Percentiles rank a stretch among this genome's conserved stretches.
phyloP scores from a whole-genome alignment of 176 grass and related monocot species.

The Eleusine coracana region DNA sequence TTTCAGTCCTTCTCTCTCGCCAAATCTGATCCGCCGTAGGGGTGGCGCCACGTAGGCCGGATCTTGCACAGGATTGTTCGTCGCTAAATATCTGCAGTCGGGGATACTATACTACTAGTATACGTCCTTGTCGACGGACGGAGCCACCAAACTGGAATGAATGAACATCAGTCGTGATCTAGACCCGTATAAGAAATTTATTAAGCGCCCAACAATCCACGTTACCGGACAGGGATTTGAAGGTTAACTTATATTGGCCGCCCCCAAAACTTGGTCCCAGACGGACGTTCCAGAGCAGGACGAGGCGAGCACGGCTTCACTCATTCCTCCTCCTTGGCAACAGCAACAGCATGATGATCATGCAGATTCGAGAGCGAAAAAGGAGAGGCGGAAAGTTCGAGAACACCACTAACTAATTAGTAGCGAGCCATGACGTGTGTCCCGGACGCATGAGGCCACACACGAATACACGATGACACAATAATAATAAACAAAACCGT shows the following conservation, averaged over 20 bases:
- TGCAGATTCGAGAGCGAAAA: neutral
- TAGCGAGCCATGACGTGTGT: neutral
- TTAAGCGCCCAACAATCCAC: no score
- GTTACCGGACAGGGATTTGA: neutral
- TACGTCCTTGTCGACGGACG: neutral
- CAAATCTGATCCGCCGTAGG: conserved; percentile 16
- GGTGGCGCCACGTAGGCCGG: conserved; percentile 17
- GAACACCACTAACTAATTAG: neutral
- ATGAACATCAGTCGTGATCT: neutral
- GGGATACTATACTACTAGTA: neutral
- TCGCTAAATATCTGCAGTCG: conserved; percentile 22
- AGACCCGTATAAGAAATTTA: neutral
- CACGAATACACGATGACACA: neutral
- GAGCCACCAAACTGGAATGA: neutral
- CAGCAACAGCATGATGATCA: no score
- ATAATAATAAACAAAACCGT: neutral
- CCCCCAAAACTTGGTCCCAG: neutral
- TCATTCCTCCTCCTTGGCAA: neutral
- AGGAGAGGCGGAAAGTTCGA: neutral
- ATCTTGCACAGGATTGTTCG: neutral
- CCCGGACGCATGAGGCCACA: neutral
- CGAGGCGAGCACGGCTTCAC: neutral
- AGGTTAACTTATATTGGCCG: neutral
- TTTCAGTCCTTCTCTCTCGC: neutral
- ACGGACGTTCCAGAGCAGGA: neutral